Base-by-base conservation (phyloP, 176 grass and related monocot genomes). In the Juncus effusus region DNA sequence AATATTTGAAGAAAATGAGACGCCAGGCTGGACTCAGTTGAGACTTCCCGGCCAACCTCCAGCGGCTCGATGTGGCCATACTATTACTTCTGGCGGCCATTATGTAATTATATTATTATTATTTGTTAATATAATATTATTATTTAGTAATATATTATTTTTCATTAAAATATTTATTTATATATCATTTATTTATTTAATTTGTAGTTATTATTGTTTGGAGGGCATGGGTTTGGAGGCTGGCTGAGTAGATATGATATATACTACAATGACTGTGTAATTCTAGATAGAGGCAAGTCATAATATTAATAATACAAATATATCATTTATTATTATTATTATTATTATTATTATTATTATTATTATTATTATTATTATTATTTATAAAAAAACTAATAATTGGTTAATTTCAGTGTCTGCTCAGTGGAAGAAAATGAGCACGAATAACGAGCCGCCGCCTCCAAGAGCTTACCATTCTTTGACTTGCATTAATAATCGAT, bases 241-340 rank as follows among this genome's bases (percentile, higher is more conserved):
- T 97, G 93, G 93, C 78, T 92, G 67, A 97, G 85, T 86, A 83
- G 88, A 79, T 97, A 97, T 60, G 93, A 97, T 60, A 69, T 92
- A 62, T 97, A 97, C 78, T 84, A 97, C 78, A 97, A 97, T 54
- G 93, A 97, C 63, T 97, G 93, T 71, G 70, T 84, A 74, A 85
- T 97, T 75, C 81, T 97, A 74, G 93, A 97, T 60, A 89, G 93
- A 83, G 93, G 93, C 91, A 79, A 86, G 44, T 9, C 9, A 47
- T 47, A 28, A 28, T 28, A 28, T 28, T 28, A 28, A 19, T 61
- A 61, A 19, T 16, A 61, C 5, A 36, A 61, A 61, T 16, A 36
- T 19, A 11, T 7, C 11, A 61, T 61, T 61, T 3, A 36, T 70
- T 40, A 10, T 78, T 36, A 38, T 57, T 77, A 77, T 56, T 58